phyloP scores from a whole-genome alignment of 176 grass and related monocot genomes.

The Rhynchospora tenuis region DNA sequence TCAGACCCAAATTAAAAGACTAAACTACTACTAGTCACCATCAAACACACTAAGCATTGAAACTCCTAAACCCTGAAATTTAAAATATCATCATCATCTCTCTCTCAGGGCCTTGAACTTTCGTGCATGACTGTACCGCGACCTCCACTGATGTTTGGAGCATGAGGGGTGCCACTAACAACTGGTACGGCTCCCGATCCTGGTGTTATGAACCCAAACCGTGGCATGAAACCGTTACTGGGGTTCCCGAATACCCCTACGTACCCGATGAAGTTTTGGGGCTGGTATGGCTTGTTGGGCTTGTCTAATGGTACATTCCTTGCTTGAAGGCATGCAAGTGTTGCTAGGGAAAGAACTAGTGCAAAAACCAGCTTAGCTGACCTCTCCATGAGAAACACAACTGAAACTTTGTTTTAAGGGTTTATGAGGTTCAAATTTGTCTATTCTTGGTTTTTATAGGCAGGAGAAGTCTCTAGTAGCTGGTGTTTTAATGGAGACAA shows the following conservation, averaged over 20 bases:
- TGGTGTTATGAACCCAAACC: slow-evolving; percentile 3
- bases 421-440: neutral
- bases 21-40: too few relatives aligned
- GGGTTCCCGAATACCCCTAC: neutral
- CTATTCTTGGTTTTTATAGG: neutral
- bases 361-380: neutral
- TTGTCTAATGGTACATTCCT: neutral
- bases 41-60: neutral
- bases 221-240: neutral
- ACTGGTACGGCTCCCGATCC: neutral
- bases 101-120: neutral
- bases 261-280: neutral
- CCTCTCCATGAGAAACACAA: neutral
- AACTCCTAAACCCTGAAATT: neutral
- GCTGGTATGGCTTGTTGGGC: neutral
- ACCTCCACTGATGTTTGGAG: neutral
- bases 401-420: neutral
- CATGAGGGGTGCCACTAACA: neutral
- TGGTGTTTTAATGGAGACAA: neutral
- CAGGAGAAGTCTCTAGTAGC: neutral
- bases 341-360: neutral
- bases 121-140: neutral
- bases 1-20: too few relatives aligned
- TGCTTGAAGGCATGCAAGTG: neutral
- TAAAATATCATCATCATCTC: neutral